A percentile compares a stretch with the other conserved stretches of the same genome.
phyloP scores from a whole-genome alignment of 2,329 filamentous ascomycete genomes.

The Sarocladium oryzae region DNA sequence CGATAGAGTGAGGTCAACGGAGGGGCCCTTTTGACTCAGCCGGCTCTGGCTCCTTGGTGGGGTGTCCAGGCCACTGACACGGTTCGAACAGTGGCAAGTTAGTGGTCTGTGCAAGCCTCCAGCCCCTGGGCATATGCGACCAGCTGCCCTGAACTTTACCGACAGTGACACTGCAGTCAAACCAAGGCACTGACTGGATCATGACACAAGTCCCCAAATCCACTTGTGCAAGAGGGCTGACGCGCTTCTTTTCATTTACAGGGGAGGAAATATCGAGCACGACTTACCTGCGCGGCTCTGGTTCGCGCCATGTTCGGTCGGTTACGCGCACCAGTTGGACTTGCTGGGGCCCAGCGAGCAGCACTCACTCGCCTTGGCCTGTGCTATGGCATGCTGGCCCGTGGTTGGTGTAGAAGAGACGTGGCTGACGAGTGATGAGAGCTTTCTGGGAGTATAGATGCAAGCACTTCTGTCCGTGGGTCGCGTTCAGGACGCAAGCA shows the following conservation, averaged over 20 bases:
- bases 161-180: background rate
- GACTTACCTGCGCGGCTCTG: background rate
- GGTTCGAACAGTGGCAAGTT: background rate
- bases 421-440: background rate
- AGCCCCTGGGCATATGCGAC: background rate
- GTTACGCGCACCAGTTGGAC: background rate
- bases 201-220: too few species aligned
- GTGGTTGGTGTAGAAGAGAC: background rate
- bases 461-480: too few species aligned
- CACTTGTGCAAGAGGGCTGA: too few species aligned
- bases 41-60: background rate
- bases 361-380: background rate
- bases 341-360: background rate
- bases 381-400: background rate
- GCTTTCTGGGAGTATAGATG: background rate
- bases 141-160: background rate
- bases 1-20: constrained; percentile 6
- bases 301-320: background rate
- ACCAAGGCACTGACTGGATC: background rate
- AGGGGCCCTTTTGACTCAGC: constrained; percentile 2
- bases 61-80: background rate
- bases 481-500: too few species aligned
- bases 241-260: too few species aligned
- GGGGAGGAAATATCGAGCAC: too few species aligned
- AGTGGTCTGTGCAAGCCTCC: background rate